phyloP scores from a whole-genome alignment of 768 basidiomycete species.

The Pleurotus platypus region DNA sequence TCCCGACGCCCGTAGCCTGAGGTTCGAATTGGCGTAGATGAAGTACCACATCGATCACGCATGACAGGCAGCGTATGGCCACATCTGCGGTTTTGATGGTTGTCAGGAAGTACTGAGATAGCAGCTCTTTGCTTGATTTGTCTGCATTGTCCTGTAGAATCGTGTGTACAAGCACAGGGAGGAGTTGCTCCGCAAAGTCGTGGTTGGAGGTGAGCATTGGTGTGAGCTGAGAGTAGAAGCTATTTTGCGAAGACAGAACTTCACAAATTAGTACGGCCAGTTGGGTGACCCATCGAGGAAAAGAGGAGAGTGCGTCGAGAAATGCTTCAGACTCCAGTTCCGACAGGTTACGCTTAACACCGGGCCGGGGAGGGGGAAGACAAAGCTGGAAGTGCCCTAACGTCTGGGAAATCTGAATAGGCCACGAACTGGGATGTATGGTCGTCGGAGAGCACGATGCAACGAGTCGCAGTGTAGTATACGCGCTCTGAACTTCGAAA shows the following conservation, averaged over 20 bases:
- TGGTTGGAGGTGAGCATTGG: slow-evolving; percentile 53
- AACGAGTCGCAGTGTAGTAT: slow-evolving; percentile 60
- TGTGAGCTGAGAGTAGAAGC: slow-evolving; percentile 68
- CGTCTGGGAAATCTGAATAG: slow-evolving; percentile 38
- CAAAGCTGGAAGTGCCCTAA: slow-evolving; percentile 43
- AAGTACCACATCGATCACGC: slow-evolving; percentile 72
- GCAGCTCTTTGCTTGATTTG: slow-evolving; percentile 20
- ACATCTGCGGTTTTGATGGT: slow-evolving; percentile 41
- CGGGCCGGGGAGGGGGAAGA: slow-evolving; percentile 33
- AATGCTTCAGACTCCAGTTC: slow-evolving; percentile 30
- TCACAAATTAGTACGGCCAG: slow-evolving; percentile 58
- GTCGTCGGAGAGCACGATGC: slow-evolving; percentile 39
- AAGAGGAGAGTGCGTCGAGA: slow-evolving; percentile 42
- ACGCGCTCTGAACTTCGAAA: slow-evolving; percentile 52
- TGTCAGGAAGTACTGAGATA: slow-evolving; percentile 56
- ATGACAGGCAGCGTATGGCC: slow-evolving; percentile 41
- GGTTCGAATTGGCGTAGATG: slow-evolving; percentile 73
- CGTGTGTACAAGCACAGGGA: slow-evolving; percentile 76
- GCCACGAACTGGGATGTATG: slow-evolving; percentile 23
- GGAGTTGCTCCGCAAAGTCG: slow-evolving; percentile 58
- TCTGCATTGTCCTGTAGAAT: slow-evolving; percentile 40
- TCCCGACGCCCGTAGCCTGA: slow-evolving; percentile 14
- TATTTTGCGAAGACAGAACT: slow-evolving; percentile 46
- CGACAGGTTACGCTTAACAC: slow-evolving; percentile 28
- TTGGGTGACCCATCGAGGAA: slow-evolving; percentile 58